phyloP scores from a whole-genome alignment of 2,329 filamentous ascomycete genomes.

The Ascocoryne sarcoides region DNA sequence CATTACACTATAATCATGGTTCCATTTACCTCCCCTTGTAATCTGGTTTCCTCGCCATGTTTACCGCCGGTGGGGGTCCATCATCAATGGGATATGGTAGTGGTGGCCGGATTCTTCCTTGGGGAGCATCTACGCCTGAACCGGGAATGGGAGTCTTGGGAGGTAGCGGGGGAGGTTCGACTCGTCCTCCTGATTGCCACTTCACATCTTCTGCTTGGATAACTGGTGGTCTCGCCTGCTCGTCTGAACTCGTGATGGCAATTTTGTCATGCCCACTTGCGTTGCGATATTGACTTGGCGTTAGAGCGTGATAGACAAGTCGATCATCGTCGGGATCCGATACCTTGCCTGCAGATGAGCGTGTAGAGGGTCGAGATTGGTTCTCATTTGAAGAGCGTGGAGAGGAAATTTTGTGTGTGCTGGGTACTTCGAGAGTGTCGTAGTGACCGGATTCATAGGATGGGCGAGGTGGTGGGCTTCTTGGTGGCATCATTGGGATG shows the following conservation, averaged over 20 bases:
- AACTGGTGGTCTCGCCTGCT: constrained; percentile 38
- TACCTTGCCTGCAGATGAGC: constrained; percentile 28
- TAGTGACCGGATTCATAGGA: constrained; percentile 28
- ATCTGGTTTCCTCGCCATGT: constrained; percentile 72
- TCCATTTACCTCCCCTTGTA: constrained; percentile 18
- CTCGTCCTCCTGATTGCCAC: constrained; percentile 8
- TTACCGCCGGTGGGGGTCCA: constrained; percentile 73
- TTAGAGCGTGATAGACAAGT: constrained; percentile 47
- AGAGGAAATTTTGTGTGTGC: constrained; percentile 25
- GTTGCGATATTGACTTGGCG: constrained; percentile 48
- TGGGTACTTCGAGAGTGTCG: constrained; percentile 23
- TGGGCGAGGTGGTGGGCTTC: constrained; percentile 20
- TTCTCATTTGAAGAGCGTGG: constrained; percentile 17
- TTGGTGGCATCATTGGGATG: constrained; percentile 16
- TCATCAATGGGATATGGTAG: constrained; percentile 70
- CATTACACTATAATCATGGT: too few species aligned
- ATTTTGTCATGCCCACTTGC: constrained; percentile 60
- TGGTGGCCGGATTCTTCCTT: constrained; percentile 19
- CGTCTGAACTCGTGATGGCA: constrained; percentile 51
- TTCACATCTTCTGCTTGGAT: background rate
- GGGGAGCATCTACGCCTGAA: constrained; percentile 17
- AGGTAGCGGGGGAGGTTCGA: constrained; percentile 62
- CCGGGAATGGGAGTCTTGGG: constrained; percentile 68
- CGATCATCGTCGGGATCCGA: constrained; percentile 33
- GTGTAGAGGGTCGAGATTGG: constrained; percentile 30